Conservation (phyloP, 345 rosid species). For the Punica granatum region DNA sequence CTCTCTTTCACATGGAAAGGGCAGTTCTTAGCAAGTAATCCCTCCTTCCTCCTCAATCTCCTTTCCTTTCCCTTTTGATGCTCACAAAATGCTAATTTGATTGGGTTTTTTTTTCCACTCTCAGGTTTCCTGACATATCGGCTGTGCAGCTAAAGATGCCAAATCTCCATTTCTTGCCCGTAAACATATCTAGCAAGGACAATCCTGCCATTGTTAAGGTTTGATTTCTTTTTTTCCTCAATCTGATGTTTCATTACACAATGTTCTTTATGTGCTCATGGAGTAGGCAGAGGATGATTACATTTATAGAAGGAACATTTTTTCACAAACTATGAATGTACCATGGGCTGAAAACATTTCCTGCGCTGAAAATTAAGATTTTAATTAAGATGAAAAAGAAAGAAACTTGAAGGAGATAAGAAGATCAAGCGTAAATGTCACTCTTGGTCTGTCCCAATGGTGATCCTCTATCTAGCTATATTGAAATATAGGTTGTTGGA, state of each 20-base stretch:
- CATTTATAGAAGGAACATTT: too few species aligned
- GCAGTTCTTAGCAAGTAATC: slow-evolving; percentile 66
- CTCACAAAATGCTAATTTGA: not conserved
- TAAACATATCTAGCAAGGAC: slow-evolving; percentile 68
- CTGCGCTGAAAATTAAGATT: not conserved
- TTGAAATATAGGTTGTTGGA: not conserved
- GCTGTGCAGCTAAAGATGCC: slow-evolving; percentile 77
- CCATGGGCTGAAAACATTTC: not conserved
- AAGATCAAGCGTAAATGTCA: not conserved
- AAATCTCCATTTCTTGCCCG: slow-evolving; percentile 84
- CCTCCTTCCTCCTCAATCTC: slow-evolving; percentile 7
- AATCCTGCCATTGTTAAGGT: slow-evolving; percentile 74
- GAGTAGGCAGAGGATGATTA: not conserved
- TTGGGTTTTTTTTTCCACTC: not conserved
- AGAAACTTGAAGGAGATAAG: not conserved
- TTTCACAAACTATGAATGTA: not conserved
- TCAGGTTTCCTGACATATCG: slow-evolving; percentile 66
- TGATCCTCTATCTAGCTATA: not conserved
- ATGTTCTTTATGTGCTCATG: not conserved
- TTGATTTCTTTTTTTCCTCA: not conserved
- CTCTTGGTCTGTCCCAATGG: not conserved
- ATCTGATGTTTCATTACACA: not conserved
- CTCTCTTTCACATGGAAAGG: slow-evolving; percentile 75
- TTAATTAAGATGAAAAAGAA: not conserved
- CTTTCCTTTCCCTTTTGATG: not conserved